Percentiles rank a stretch among this genome's conserved stretches.
phyloP scores from a whole-genome alignment of 2,329 filamentous ascomycete genomes.

The Phyllosticta paracitricarpa region DNA sequence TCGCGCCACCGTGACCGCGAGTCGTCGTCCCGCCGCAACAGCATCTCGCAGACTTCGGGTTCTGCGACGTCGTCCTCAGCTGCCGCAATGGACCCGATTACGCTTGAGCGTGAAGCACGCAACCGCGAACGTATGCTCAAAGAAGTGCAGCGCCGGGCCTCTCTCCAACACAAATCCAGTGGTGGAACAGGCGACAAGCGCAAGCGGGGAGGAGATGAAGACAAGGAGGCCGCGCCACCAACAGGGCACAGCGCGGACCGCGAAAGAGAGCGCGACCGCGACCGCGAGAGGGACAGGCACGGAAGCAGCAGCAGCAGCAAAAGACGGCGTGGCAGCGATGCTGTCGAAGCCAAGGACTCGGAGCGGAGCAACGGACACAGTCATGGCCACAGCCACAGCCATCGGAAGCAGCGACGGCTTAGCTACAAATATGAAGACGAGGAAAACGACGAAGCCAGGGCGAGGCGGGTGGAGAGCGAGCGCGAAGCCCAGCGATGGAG shows the following conservation, averaged over 20 bases:
- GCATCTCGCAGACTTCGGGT: neutral
- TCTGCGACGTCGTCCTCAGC: constrained; percentile 9
- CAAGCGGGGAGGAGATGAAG: constrained; percentile 32
- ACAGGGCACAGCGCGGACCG: constrained; percentile 41
- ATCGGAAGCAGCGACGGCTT: constrained; percentile 31
- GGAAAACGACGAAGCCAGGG: constrained; percentile 23
- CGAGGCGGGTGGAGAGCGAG: constrained; percentile 46
- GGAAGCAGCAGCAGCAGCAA: constrained; percentile 27
- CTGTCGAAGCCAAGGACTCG: constrained; percentile 31
- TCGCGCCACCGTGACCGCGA: constrained; percentile 5
- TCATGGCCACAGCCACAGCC: constrained; percentile 39
- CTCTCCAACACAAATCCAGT: constrained; percentile 3
- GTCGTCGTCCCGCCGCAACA: neutral
- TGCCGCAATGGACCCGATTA: constrained; percentile 46
- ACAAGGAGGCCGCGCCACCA: constrained; percentile 24
- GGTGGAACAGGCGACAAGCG: constrained; percentile 37
- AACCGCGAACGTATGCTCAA: constrained; percentile 57
- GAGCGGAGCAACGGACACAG: constrained; percentile 36
- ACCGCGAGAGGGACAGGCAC: constrained; percentile 35
- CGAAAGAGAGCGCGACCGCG: neutral
- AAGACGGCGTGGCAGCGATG: constrained; percentile 8
- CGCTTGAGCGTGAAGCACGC: constrained; percentile 57
- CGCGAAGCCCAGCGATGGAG: constrained; percentile 39
- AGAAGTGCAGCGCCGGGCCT: constrained; percentile 51
- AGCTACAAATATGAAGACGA: constrained; percentile 35